Base-by-base conservation (phyloP, 805 yeast genomes). In the Saccharomycopsis fermentans region DNA sequence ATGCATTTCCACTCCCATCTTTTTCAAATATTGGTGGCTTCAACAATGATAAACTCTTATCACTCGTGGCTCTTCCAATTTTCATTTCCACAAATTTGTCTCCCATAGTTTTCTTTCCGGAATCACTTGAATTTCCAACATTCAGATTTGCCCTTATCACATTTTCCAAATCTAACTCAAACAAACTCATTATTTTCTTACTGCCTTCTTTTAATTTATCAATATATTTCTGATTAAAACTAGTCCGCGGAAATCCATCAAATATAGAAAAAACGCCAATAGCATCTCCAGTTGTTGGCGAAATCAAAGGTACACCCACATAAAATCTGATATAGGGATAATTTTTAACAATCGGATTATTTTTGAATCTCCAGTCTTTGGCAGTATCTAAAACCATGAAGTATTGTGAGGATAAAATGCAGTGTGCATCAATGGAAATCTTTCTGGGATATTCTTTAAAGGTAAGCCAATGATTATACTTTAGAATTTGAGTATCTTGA, bases 1-100 rank as follows among this genome's bases (percentile, higher is more conserved):
- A 83, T n/a, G 83, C 78, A 16, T 78, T 77, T 16, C 87, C 87
- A 5, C 86, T 80, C 0, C 86, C 86, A 69, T 83, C 87, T 60
- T 77, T 77, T 63, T 82, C 87, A 67, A 80, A 82, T 0, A 81
- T 77, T 1, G 81, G 72, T 24, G 55, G 58, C 1, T n/a, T 65
- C 11, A 63, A 63, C 29, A 61, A 63, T 71, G 66, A 68, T 55
- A 67, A 62, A 17, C 67, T 66, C 0, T 74, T 74, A 53, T 71
- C 71, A 58, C 81, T 71, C 1, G 87, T 82, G 5, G 87, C 85
- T 68, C 87, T 73, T 0, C 87, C 87, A 58, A 79, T 72, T 39
- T 74, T 70, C 58, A 70, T 74, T n/a, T 71, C 64, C 21, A n/a
- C 24, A 1, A 43, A 21, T 24, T 21, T 16, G 61, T 53, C 3